Evolutionary conservation across 768 basidiomycete species (phyloP), one percentile per base, ranked within the genome.

Genomic region (Termitomyces sp.): DNA sequence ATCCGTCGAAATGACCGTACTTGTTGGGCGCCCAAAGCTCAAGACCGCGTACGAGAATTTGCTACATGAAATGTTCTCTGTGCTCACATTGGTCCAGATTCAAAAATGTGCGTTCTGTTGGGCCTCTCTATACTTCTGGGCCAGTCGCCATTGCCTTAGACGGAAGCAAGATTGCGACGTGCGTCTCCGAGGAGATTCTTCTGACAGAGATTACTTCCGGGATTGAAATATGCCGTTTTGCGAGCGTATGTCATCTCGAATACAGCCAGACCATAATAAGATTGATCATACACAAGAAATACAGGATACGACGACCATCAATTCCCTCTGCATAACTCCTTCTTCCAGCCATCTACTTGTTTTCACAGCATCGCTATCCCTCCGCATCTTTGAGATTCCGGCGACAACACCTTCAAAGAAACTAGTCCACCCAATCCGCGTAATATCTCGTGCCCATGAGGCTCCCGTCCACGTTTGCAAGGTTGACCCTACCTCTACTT

Each of bases 391-490:
- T 69, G 88, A 92, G 46, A 76, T 98, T 15, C 92, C 94, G 3
- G 67, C 73, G 11, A 70, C 78, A 11, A 70, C 75, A 11, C 74
- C 81, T 32, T 66, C 78, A 29, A 66, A 70, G n/a, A 84, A 81
- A 56, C 74, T 77, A 9, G 74, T 95, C 2, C 83, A 84, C 38
- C 92, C 94, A 9, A 76, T 81, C 17, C 91, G 95, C 53, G 83
- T 88, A 54, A 79, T 96, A 50, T 79, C 92, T 4, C 88, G 86
- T 63, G 93, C 96, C 4, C 97, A 99, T 68, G 91, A 95, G 56
- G 91, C 95, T 4, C 96, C 97, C 12, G 89, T 98, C 50, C 94
- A 98, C 69, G 89, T 96, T 58, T 92, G 92, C 69, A 85, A 82
- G 64, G 74, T 85, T 14, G 96, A 93, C 77, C 92, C 89, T 17